Evolutionary conservation across 2,329 filamentous ascomycete species (phyloP), one percentile per base, ranked within the genome.

Genomic region (Fusarium sp.): DNA sequence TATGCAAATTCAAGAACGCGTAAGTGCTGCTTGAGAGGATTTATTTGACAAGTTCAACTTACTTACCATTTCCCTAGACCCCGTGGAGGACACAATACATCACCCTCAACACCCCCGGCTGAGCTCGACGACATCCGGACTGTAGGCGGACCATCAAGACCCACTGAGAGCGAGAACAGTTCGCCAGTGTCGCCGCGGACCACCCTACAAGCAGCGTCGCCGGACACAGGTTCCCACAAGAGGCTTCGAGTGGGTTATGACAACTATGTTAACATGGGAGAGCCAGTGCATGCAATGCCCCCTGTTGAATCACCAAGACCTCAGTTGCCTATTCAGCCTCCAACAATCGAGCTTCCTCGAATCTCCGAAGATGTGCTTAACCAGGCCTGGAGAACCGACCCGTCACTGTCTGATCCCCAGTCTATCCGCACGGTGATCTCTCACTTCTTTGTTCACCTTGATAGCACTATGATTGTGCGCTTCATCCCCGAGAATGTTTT

Each of bases 1-100:
- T 91, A 19, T 97, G 94, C 86, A 90, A 90, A 79, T 94, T 93
- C 75, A 92, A 93, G 80, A 92, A 92, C 80, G 92, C 92, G 92
- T 95, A 82, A 88, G 90, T 90, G 52, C n/a, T 24, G 26, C 32
- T 48, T 26, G 8, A 48, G 40, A 56, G 68, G 15, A 68, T 56
- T 44, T 10, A 6, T 33, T 14, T 33, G 13, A 15, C 14, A 33
- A 3, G 32, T 41, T 43, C 5, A 28, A n/a, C 13, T 59, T 54
- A 37, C 57, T 59, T 26, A 67, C 59, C n/a, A 50, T 52, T 33
- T 46, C 15, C 19, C 9, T 10, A 88, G 86, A 56, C 86, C 86
- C 19, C 82, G 86, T 69, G 86, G 86, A 43, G 86, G 86, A 11
- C 85, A 87, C 68, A 88, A 86, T 65, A 83, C 83, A 4, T 87